A percentile compares a stretch with the other conserved stretches of the same genome.
phyloP scores from a whole-genome alignment of 169 alveolate species.

The Plasmodium inui region DNA sequence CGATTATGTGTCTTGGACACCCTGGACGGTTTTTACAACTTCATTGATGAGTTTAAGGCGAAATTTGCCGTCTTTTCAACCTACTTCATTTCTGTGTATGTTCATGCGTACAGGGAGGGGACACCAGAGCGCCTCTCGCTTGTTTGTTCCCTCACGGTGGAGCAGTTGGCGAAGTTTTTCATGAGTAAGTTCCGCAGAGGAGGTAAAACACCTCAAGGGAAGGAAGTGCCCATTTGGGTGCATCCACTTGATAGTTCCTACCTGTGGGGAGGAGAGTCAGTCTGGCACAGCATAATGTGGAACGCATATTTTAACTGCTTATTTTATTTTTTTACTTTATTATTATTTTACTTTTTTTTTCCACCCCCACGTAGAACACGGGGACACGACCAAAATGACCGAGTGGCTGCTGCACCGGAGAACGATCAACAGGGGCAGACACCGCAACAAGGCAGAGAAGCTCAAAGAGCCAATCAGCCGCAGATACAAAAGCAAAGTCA shows the following conservation, averaged over 20 bases:
- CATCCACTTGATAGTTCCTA: neutral
- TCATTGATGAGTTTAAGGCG: constrained; percentile 36
- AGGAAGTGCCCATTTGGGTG: neutral
- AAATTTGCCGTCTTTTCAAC: constrained; percentile 39
- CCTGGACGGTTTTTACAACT: constrained; percentile 8
- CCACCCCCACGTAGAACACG: constrained; percentile 11
- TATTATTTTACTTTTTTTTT: neutral
- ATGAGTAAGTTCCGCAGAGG: neutral
- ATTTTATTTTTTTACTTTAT: neutral
- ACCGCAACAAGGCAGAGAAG: constrained; percentile 9
- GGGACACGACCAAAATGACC: constrained; percentile 32
- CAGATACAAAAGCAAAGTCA: constrained; percentile 30
- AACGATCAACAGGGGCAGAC: neutral
- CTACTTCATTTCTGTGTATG: constrained; percentile 67
- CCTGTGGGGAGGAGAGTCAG: neutral
- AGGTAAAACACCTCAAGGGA: neutral
- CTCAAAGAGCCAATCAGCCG: constrained; percentile 25
- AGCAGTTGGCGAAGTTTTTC: constrained; percentile 29
- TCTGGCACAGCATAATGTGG: neutral
- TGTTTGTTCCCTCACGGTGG: constrained; percentile 26
- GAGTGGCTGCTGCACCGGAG: constrained; percentile 44
- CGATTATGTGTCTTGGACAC: neutral
- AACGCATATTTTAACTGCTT: neutral
- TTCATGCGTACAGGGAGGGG: constrained; percentile 33
- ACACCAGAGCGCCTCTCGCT: constrained; percentile 36